Percentiles rank a stretch among this genome's conserved stretches.
Conservation (phyloP, 495 filamentous ascomycete genomes). For the Geoglossum glabrum region DNA sequence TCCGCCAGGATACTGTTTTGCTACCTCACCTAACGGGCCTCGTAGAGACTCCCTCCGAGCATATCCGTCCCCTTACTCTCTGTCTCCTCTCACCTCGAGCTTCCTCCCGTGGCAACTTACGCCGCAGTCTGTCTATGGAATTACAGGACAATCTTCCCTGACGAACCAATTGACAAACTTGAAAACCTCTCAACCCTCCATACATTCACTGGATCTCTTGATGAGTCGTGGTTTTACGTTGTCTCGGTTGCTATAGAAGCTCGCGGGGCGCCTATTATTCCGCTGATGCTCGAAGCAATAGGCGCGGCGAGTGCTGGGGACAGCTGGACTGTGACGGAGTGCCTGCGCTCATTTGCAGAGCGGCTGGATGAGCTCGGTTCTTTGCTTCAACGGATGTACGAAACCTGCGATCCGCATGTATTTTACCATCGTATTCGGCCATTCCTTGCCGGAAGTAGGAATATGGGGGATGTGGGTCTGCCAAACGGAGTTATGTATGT, state of each 20-base stretch:
- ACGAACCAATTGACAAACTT: slow-evolving; percentile 60
- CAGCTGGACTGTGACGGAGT: slow-evolving; percentile 45
- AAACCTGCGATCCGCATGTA: slow-evolving; percentile 76
- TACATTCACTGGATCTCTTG: slow-evolving; percentile 86
- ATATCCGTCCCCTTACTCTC: slow-evolving; percentile 66
- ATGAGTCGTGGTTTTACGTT: slow-evolving; percentile 96
- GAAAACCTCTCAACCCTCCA: slow-evolving; percentile 67
- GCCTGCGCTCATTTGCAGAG: slow-evolving; percentile 61
- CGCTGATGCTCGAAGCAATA: slow-evolving; percentile 75
- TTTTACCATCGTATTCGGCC: slow-evolving; percentile 91
- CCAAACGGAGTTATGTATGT: slow-evolving; percentile 79
- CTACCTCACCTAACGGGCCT: not conserved
- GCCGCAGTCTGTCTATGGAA: slow-evolving; percentile 89
- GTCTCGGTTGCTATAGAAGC: slow-evolving; percentile 93
- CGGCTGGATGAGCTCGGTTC: slow-evolving; percentile 61
- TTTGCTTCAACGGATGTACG: slow-evolving; percentile 68
- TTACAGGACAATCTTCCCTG: slow-evolving; percentile 68
- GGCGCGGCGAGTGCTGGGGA: slow-evolving; percentile 56
- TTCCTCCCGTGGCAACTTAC: slow-evolving; percentile 90
- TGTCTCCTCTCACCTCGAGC: slow-evolving; percentile 60
- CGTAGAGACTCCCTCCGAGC: slow-evolving; percentile 60
- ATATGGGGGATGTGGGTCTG: slow-evolving; percentile 83
- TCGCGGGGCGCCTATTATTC: slow-evolving; percentile 69
- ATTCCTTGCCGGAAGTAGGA: slow-evolving; percentile 87
- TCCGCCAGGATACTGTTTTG: not conserved